Evolutionary conservation across 176 grass and related monocot genomes (phyloP), one percentile per base, ranked within the genome.

Genomic region (Rhynchospora breviuscula): DNA sequence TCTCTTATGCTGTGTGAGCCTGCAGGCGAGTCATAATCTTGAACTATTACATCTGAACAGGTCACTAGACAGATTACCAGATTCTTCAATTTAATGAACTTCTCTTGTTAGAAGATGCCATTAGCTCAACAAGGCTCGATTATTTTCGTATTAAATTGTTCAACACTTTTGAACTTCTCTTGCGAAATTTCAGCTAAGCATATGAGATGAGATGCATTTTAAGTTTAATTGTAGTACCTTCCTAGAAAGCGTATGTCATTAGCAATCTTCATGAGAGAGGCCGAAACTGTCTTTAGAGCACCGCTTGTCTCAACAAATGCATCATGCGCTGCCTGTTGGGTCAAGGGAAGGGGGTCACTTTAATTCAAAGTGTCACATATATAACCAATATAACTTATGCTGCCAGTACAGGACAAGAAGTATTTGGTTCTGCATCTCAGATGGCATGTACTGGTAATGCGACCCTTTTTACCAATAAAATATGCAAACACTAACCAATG

Each of bases 251-350:
- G 89, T 84, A 95, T 96, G 85, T 99, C 97, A 64, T 99, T 99
- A 87, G 89, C 96, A 76, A 99, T 93, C 86, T 99, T 99, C 96
- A 99, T 92, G 81, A 99, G 93, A 87, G 96, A 99, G 63, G 89
- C 88, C 31, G 96, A 90, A 84, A 99, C 90, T 79, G 96, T 95
- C 83, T 99, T 99, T 69, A 95, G 66, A 0, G 96, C 87, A 1
- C 96, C 96, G 81, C 96, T 99, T 18, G 89, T 90, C 83, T 95
- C 96, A 88, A 99, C 91, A 93, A 99, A 95, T 87, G 93, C 93
- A 90, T 99, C 96, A 85, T 99, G 96, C 0, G 96, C 96, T 49
- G 93, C 96, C 96, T 95, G 84, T 21, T 86, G 67, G 66, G 22
- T 15, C 10, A 15, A 48, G 22, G 11, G 11, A n/a, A 44, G 35